These are phyloP conservation scores for Astrocystis sublimbata DNA, from an alignment of 495 filamentous ascomycete species.

Conservation along the genomic window DNA sequence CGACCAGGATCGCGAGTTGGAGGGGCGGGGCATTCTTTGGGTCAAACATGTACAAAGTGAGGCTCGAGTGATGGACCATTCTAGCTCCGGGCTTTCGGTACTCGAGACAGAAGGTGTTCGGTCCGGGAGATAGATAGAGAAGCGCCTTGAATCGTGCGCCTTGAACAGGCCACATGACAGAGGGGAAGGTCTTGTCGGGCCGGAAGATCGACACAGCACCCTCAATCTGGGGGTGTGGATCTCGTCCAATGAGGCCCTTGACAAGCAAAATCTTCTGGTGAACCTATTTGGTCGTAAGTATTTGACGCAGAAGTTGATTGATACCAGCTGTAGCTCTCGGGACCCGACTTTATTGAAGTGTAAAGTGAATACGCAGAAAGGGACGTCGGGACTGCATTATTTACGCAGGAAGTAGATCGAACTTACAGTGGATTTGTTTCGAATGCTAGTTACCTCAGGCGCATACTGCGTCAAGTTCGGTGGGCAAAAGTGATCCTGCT, in stretches of 20 bases:
- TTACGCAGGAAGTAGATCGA: neutral
- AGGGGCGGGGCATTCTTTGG: constrained; percentile 73
- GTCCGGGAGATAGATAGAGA: constrained; percentile 81
- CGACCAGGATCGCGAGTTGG: constrained; percentile 81
- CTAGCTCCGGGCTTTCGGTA: constrained; percentile 74
- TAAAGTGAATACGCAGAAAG: neutral
- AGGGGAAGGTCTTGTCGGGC: constrained; percentile 79
- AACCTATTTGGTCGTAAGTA: constrained; percentile 55
- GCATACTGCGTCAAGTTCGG: constrained; percentile 68
- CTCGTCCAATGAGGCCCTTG: constrained; percentile 76
- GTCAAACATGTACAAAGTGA: constrained; percentile 82
- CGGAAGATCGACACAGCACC: constrained; percentile 78
- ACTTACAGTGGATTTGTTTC: constrained; percentile 80
- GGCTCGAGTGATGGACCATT: constrained; percentile 63
- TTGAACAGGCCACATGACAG: constrained; percentile 79
- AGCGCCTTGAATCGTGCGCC: constrained; percentile 88
- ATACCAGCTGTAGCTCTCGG: neutral
- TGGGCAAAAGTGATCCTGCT: constrained; percentile 9
- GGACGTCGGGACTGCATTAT: neutral
- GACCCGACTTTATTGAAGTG: neutral
- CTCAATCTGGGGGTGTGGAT: constrained; percentile 65
- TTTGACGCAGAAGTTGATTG: constrained; percentile 5
- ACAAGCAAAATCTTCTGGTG: constrained; percentile 86
- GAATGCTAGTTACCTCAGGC: constrained; percentile 71
- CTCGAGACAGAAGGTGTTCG: constrained; percentile 82